Evolutionary conservation across 2,329 filamentous ascomycete genomes (phyloP).

Genomic region (Epichloe scottii): DNA sequence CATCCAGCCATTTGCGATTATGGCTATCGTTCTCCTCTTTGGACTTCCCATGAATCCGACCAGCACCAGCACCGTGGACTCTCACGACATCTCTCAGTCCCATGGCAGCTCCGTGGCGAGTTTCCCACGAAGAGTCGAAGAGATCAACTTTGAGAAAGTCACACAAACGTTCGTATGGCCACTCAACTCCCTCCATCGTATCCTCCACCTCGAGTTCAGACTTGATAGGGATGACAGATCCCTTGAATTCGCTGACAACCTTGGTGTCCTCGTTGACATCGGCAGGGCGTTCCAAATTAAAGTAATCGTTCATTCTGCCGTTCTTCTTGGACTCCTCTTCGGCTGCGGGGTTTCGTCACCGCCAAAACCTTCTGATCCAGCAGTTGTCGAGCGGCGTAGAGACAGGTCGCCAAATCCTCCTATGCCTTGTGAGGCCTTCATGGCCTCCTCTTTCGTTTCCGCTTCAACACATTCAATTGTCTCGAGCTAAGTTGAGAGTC

Average conservation of each 20-base stretch:
- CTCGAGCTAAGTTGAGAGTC: slow-evolving; percentile 74
- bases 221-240: slow-evolving; percentile 66
- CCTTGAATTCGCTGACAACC: slow-evolving; percentile 92
- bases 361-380: slow-evolving; percentile 46
- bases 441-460: slow-evolving; percentile 87
- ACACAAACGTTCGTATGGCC: slow-evolving; percentile 89
- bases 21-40: slow-evolving; percentile 62
- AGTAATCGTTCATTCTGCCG: slow-evolving; percentile 67
- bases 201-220: slow-evolving; percentile 72
- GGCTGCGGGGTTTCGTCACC: slow-evolving; percentile 45
- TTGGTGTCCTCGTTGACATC: slow-evolving; percentile 82
- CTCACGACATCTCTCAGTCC: slow-evolving; percentile 82
- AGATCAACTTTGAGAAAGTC: slow-evolving; percentile 90
- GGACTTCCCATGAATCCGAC: slow-evolving; percentile 58
- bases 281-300: slow-evolving; percentile 68
- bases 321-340: slow-evolving; percentile 46
- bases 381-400: slow-evolving; percentile 47
- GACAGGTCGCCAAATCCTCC: slow-evolving; percentile 82
- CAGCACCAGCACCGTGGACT: slow-evolving; percentile 83
- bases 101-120: slow-evolving; percentile 91
- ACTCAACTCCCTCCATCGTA: slow-evolving; percentile 66
- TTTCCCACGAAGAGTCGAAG: slow-evolving; percentile 90
- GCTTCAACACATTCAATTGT: slow-evolving; percentile 87
- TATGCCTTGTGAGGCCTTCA: slow-evolving; percentile 76
- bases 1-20: slow-evolving; percentile 82